A percentile compares a stretch with the other conserved stretches of the same genome.
Conservation (phyloP, 2,329 filamentous ascomycete genomes). For the Pochonia chlamydosporia region DNA sequence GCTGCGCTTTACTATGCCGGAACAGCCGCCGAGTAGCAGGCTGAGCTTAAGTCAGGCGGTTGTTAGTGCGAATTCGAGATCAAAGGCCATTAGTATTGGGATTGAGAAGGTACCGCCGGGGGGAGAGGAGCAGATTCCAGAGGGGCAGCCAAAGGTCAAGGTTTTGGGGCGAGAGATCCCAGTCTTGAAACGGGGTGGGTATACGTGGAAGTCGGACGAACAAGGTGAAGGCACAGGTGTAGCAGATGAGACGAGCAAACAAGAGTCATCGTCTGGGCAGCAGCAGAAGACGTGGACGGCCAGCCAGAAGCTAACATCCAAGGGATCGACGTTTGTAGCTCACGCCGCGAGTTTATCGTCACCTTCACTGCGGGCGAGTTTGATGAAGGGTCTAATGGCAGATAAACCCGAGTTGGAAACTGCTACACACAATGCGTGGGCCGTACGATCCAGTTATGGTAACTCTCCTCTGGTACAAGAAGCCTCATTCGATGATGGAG, state of each 20-base stretch:
- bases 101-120: slow-evolving; percentile 59
- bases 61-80: slow-evolving; percentile 73
- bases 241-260: slow-evolving; percentile 8
- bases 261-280: slow-evolving; percentile 12
- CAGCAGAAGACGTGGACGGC: slow-evolving; percentile 39
- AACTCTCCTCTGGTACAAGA: slow-evolving; percentile 38
- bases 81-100: slow-evolving; percentile 70
- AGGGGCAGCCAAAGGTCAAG: slow-evolving; percentile 67
- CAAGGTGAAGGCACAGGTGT: neutral
- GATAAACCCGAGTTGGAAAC: slow-evolving; percentile 43
- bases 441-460: slow-evolving; percentile 27
- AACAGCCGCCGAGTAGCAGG: slow-evolving; percentile 77
- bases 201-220: slow-evolving; percentile 34
- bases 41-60: slow-evolving; percentile 79
- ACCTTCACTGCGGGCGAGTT: slow-evolving; percentile 34
- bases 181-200: slow-evolving; percentile 73
- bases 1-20: slow-evolving; percentile 75
- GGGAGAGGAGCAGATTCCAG: slow-evolving; percentile 66
- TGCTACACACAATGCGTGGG: slow-evolving; percentile 56
- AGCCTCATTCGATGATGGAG: slow-evolving; percentile 55
- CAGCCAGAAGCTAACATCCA: slow-evolving; percentile 45
- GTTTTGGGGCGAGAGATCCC: slow-evolving; percentile 69
- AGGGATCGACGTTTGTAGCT: slow-evolving; percentile 52
- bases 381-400: slow-evolving; percentile 42
- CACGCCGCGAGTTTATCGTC: slow-evolving; percentile 35